These are phyloP conservation scores for Colletotrichum scovillei DNA, from an alignment of 2,329 filamentous ascomycete genomes.

Conservation along the genomic window DNA sequence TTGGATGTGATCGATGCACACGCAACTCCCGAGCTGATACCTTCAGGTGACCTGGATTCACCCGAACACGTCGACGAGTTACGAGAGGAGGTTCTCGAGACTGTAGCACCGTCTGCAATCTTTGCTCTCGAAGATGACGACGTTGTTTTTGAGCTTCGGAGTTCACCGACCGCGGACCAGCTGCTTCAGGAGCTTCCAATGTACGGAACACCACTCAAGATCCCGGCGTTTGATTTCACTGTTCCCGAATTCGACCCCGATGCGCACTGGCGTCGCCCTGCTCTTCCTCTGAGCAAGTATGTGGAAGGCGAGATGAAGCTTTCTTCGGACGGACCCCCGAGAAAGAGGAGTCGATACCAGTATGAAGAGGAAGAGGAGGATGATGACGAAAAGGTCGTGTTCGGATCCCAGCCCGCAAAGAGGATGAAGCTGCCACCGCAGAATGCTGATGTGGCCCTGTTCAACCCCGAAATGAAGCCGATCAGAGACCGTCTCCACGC, in stretches of 20 bases:
- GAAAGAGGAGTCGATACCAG: conserved; percentile 84
- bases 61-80: conserved; percentile 56
- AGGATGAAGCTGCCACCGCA: conserved; percentile 69
- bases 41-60: conserved; percentile 71
- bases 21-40: conserved; percentile 75
- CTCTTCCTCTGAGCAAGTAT: conserved; percentile 87
- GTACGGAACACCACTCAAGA: conserved; percentile 74
- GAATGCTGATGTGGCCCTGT: conserved; percentile 84
- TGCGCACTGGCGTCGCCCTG: conserved; percentile 78
- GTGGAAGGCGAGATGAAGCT: conserved; percentile 84
- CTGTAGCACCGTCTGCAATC: conserved; percentile 78
- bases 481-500: conserved; percentile 92
- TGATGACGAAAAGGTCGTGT: conserved; percentile 55
- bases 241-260: conserved; percentile 74
- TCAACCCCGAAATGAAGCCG: conserved; percentile 88
- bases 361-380: conserved; percentile 81
- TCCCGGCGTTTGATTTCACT: conserved; percentile 67
- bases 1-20: conserved; percentile 55
- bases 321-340: conserved; percentile 71
- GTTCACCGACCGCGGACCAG: conserved; percentile 79
- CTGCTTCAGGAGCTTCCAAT: conserved; percentile 85
- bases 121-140: conserved; percentile 87
- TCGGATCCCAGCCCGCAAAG: conserved; percentile 44
- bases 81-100: conserved; percentile 55
- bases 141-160: conserved; percentile 81